Conservation (phyloP, 2,329 filamentous ascomycete species). For the Scedosporium aurantiacum region DNA sequence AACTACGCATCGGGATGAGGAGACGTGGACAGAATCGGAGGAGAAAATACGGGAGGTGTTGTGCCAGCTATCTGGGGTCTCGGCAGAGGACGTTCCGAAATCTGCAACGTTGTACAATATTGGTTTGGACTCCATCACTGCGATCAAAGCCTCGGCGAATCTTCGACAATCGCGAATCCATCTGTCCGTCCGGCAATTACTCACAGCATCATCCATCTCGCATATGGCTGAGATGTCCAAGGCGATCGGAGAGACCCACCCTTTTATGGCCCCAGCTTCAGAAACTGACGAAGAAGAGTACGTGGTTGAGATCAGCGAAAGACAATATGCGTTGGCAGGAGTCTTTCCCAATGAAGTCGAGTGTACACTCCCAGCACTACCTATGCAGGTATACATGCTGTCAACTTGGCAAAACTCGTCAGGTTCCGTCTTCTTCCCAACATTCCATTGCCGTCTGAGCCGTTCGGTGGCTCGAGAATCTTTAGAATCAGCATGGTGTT, state of each 20-base stretch:
- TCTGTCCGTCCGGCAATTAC: slow-evolving; percentile 59
- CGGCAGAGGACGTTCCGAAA: slow-evolving; percentile 44
- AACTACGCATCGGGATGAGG: neutral
- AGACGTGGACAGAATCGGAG: slow-evolving; percentile 24
- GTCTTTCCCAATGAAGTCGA: slow-evolving; percentile 33
- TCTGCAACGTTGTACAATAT: slow-evolving; percentile 67
- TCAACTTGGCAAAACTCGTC: slow-evolving; percentile 59
- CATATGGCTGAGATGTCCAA: slow-evolving; percentile 42
- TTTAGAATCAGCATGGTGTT: slow-evolving; percentile 50
- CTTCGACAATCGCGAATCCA: slow-evolving; percentile 52
- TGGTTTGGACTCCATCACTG: slow-evolving; percentile 83
- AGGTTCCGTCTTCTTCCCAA: slow-evolving; percentile 61
- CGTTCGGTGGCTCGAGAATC: slow-evolving; percentile 23
- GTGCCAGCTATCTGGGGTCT: slow-evolving; percentile 48
- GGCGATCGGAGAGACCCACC: neutral
- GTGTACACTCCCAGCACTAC: slow-evolving; percentile 53
- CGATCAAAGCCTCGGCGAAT: slow-evolving; percentile 69
- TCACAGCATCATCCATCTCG: slow-evolving; percentile 52
- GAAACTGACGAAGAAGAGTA: neutral
- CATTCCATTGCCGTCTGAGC: slow-evolving; percentile 51
- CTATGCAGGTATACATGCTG: slow-evolving; percentile 75
- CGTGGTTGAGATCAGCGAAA: neutral
- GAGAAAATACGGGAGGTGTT: slow-evolving; percentile 34
- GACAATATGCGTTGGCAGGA: neutral
- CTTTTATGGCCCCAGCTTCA: neutral